Evolutionary conservation across 169 alveolate genomes (phyloP), one percentile per base, ranked within the genome.

Genomic region (Eimeria maxima): DNA sequence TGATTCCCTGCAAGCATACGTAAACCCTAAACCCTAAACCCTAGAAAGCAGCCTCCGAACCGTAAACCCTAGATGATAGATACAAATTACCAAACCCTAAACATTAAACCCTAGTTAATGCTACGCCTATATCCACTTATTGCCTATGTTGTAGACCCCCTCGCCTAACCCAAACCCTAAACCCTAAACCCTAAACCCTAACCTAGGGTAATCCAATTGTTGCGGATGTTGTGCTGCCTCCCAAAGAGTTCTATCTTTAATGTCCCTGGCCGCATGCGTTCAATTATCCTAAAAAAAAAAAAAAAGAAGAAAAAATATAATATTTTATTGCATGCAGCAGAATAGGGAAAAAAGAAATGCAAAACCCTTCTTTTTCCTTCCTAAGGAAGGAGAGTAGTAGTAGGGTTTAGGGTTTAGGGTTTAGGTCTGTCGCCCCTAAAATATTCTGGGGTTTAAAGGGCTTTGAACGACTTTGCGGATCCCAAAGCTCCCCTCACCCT

Each of bases 121-220:
- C 5, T 50, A 5, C 11, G 57, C 57, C 18, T 5, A 7, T 50
- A 50, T 50, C 57, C 57, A 50, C 57, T 50, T 50, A 11, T 50
- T 7, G 57, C 57, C 57, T 11, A 11, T 11, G 57, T 50, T 50
- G 57, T 50, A 5, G 57, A 11, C 63, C 63, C 5, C 33, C 8
- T 6, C 5, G 50, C 33, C 29, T 44, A 83, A 47, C 50, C 45
- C 10, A 42, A 20, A 45, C 67, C 90, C 60, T 47, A 45, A 45
- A 76, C 67, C 95, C 96, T 96, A 95, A 57, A 96, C 94, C 86
- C 96, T 97, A 22, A 97, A 97, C 93, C 90, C 98, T 97, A 97
- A 86, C 99, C 99, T 29, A 98, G 90, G 45, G 99, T 98, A 73
- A 99, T 97, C 99, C 99, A 99, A 88, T 99, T 99, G 60, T 97